Evolutionary conservation across 2,329 filamentous ascomycete species (phyloP), one percentile per base, ranked within the genome.

Genomic region (Colletotrichum godetiae): DNA sequence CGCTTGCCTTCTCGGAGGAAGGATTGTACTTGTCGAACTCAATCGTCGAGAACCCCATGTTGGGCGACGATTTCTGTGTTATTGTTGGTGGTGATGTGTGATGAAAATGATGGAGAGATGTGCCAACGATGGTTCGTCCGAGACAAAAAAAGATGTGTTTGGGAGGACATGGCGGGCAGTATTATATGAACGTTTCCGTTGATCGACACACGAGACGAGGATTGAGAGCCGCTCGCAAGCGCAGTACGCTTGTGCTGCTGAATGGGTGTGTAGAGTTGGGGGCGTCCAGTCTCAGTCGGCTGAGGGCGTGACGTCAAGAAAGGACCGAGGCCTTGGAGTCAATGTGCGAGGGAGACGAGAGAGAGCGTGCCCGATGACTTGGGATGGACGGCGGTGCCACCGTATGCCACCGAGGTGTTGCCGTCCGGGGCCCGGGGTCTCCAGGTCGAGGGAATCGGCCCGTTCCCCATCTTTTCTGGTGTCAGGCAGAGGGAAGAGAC

Each of bases 1-100:
- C 72, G 24, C 76, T 76, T 63, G 77, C 76, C 73, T 84, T 84
- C 68, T 84, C 84, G 12, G 81, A 79, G 63, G 80, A 77, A n/a
- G 84, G 83, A 60, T 86, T 82, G 69, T 84, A 81, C 72, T 85
- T 76, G 78, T 87, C 85, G 75, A 87, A 87, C 61, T 77, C 77
- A 65, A 87, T 81, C 52, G 79, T 80, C 74, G 77, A 76, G 68
- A 77, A 78, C 27, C 68, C 56, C 74, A 76, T 77, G 60, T 27
- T 74, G 68, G 72, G 74, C 67, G 29, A 67, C 57, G 73, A 49
- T 52, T 19, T 52, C 35, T 19, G 31, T 31, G 19, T 6, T 19
- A 15, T 42, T 33, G 29, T 59, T 88, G 75, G 90, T 90, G 69
- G 92, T 91, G 75, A 89, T 12, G 52, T 35, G 46, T 4, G 27